Percentiles rank a stretch among this genome's conserved stretches.
These are phyloP conservation scores for Xylariaceae sp. DNA, from an alignment of 2,329 filamentous ascomycete genomes.

Conservation along the genomic window DNA sequence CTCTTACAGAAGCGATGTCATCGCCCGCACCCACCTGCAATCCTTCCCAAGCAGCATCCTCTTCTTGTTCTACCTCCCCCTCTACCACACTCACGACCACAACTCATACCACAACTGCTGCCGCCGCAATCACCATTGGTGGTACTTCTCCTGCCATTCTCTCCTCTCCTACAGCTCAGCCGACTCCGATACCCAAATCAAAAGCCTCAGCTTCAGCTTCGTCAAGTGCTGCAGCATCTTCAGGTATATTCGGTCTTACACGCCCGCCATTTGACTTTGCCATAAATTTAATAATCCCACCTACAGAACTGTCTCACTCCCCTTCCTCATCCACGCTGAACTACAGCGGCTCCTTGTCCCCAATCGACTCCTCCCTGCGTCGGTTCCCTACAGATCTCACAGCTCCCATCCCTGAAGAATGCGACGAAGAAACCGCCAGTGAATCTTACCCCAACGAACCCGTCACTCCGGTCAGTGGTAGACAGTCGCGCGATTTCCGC, in stretches of 20 bases:
- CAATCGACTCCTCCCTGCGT: constrained; percentile 31
- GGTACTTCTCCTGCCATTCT: neutral
- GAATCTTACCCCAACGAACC: constrained; percentile 53
- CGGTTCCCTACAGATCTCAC: constrained; percentile 46
- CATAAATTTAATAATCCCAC: neutral
- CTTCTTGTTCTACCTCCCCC: constrained; percentile 5
- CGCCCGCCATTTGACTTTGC: neutral
- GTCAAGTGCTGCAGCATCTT: neutral
- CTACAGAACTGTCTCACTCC: neutral
- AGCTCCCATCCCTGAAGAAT: constrained; percentile 52
- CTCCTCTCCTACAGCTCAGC: neutral
- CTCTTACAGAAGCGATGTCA: constrained; percentile 11
- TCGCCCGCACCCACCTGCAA: constrained; percentile 6
- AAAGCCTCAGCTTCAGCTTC: neutral
- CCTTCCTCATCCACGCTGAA: neutral
- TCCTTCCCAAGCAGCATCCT: constrained; percentile 6
- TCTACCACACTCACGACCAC: neutral
- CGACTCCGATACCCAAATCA: neutral
- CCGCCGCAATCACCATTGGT: neutral
- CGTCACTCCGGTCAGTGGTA: constrained; percentile 55
- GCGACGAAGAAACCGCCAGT: constrained; percentile 54
- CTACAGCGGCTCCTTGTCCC: constrained; percentile 13
- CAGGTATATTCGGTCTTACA: neutral
- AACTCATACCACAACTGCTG: neutral
- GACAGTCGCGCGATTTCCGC: constrained; percentile 52